Conservation (phyloP, 2,329 filamentous ascomycete species). For the Pestalotiopsis sp. region DNA sequence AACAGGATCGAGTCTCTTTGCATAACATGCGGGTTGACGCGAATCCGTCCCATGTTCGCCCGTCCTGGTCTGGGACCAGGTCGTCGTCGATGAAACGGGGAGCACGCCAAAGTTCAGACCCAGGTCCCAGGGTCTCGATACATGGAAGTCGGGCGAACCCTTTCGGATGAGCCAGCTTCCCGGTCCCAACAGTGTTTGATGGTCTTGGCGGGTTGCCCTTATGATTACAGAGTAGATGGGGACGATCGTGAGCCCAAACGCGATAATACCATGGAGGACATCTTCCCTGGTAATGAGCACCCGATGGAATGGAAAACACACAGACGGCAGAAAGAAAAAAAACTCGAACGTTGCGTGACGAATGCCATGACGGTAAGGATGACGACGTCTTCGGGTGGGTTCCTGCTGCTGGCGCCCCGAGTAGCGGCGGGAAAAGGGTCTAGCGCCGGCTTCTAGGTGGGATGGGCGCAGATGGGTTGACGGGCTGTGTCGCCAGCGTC, state of each 20-base stretch:
- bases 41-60: not conserved
- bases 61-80: not conserved
- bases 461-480: not conserved
- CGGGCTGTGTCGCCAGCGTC: not conserved
- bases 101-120: not conserved
- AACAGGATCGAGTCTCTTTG: not conserved
- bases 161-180: not conserved
- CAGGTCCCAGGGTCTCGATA: not conserved
- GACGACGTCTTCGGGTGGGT: not conserved
- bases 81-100: not conserved
- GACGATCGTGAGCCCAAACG: not conserved
- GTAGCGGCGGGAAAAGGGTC: not conserved
- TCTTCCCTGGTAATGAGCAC: no score
- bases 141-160: not conserved
- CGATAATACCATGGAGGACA: not conserved
- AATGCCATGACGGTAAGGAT: not conserved
- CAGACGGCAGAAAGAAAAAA: no score
- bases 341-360: not conserved
- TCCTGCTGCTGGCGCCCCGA: not conserved
- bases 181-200: not conserved
- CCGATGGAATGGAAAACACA: no score
- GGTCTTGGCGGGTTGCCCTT: not conserved
- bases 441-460: not conserved
- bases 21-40: not conserved
- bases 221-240: not conserved